Evolutionary conservation across 2,329 filamentous ascomycete genomes (phyloP), one percentile per base, ranked within the genome.

Genomic region (Trichoderma sp.): DNA sequence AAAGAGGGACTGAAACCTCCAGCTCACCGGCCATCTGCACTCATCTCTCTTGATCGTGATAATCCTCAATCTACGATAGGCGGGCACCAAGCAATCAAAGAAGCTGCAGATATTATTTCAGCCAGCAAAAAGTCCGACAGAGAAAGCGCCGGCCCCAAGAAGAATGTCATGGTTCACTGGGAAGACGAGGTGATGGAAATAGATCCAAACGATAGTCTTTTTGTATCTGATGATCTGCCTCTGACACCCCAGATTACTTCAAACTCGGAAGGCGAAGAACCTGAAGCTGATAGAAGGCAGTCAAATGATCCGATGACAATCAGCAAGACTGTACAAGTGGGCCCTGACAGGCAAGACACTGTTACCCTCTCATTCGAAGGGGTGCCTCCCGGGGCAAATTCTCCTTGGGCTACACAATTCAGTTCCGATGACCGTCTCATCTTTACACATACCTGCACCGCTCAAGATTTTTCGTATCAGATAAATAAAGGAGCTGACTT

Each of bases 1-100:
- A 81, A 79, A 65, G 81, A 82, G 56, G 85, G 87, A 35, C 65
- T 72, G 13, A 70, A 71, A 27, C 80, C 76, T 2, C 79, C 82
- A 2, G 75, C 80, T 2, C 78, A 81, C 67, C 71, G 80, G 43
- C 78, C 78, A 4, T 69, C 69, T 5, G 60, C 63, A 6, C 70
- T 76, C 31, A 71, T 72, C 71, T 81, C 35, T 73, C 77, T 83
- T 14, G 75, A 77, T 5, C 76, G 27, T 5, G 52, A 49, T 3
- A 27, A 65, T 21, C 14, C 43, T 14, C 33, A 52, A 31, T 16
- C n/a, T 56, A 8, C 57, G 19, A 47, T 29, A 60, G 5, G 47
- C 6, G 33, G 52, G 21, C 40, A 68, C 21, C 29, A 64, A 43
- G 52, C 35, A 27, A 24, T 13, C 37, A 19, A 66, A 5, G 14